Percentiles rank a stretch among this genome's conserved stretches.
Evolutionary conservation across 345 rosid genomes (phyloP).

Genomic region (Reutealis trisperma): DNA sequence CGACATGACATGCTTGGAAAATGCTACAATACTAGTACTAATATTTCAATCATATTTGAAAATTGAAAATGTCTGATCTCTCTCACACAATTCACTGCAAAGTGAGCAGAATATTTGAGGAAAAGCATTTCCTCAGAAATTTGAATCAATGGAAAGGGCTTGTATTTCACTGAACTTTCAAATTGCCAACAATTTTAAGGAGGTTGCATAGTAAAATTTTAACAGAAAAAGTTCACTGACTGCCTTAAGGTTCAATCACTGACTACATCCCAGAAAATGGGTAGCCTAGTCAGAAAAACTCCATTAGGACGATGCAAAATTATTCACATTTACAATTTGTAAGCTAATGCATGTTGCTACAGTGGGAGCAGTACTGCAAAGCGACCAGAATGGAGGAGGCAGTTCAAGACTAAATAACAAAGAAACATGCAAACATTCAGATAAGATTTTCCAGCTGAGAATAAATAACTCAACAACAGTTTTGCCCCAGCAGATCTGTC

Average conservation of each 20-base stretch:
- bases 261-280: neutral
- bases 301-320: too few relatives aligned
- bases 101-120: neutral
- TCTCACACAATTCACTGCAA: neutral
- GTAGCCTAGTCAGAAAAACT: neutral
- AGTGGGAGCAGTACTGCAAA: too few relatives aligned
- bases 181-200: too few relatives aligned
- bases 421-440: neutral
- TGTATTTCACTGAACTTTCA: neutral
- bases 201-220: too few relatives aligned
- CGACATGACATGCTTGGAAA: too few relatives aligned
- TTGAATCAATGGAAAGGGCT: neutral
- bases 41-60: neutral
- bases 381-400: too few relatives aligned
- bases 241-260: neutral
- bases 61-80: neutral
- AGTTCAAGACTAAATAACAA: neutral
- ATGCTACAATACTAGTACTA: too few relatives aligned
- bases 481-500: neutral
- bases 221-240: neutral
- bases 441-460: too few relatives aligned
- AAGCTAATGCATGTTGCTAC: too few relatives aligned
- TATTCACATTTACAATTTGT: too few relatives aligned
- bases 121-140: neutral
- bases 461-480: neutral